Conservation (phyloP, 2,329 filamentous ascomycete genomes). For the Penicillium sp. region DNA sequence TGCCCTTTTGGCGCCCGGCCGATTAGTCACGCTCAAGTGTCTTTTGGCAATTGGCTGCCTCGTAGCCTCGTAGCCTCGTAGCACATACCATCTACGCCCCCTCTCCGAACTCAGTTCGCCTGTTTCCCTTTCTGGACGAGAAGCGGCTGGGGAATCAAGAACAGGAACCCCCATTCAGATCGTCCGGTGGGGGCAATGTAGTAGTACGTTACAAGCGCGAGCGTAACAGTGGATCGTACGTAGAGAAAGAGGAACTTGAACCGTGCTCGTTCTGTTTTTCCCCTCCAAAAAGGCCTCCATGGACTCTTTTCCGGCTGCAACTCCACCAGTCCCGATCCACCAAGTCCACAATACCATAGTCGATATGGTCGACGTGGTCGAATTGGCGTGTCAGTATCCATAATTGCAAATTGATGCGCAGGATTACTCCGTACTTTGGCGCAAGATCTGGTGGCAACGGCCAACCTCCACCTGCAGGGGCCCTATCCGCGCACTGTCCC, state of each 20-base stretch:
- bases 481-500: slow-evolving; percentile 12
- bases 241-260: neutral
- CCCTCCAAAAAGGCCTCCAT: neutral
- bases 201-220: neutral
- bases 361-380: neutral
- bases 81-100: neutral
- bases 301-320: neutral
- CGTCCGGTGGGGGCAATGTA: neutral
- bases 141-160: neutral
- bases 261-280: neutral
- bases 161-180: neutral
- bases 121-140: neutral
- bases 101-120: neutral
- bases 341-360: neutral
- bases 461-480: slow-evolving; percentile 11
- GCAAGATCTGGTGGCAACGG: slow-evolving; percentile 20
- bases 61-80: neutral
- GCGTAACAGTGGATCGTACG: neutral
- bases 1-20: slow-evolving; percentile 12
- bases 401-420: slow-evolving; percentile 1
- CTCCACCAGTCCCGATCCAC: neutral
- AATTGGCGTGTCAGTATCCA: neutral
- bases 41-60: slow-evolving; percentile 4
- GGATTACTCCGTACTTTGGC: slow-evolving; percentile 1
- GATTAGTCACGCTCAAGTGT: slow-evolving; percentile 10